Base-by-base conservation (phyloP, 495 filamentous ascomycete species). In the Chaetomidium leptoderma region DNA sequence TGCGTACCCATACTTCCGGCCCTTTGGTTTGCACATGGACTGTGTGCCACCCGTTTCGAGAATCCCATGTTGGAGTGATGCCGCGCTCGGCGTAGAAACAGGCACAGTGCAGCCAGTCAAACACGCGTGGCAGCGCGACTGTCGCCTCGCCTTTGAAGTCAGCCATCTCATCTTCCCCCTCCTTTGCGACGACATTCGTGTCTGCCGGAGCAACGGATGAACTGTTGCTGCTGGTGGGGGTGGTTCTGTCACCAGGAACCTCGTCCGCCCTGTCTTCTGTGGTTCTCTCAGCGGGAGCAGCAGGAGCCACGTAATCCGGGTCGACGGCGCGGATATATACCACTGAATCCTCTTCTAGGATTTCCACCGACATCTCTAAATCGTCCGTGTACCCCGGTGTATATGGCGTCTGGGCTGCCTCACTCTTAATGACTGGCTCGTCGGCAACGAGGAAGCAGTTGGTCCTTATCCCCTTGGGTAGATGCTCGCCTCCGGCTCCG, bases 251-350 rank as follows among this genome's bases (percentile, higher is more conserved):
- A 40, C 11, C 17, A 40, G 37, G 37, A 35, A n/a, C n/a, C n/a
- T n/a, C n/a, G n/a, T n/a, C n/a, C n/a, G n/a, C n/a, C n/a, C n/a
- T n/a, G n/a, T n/a, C n/a, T n/a, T n/a, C n/a, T n/a, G n/a, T n/a
- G n/a, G n/a, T n/a, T n/a, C n/a, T n/a, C n/a, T n/a, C n/a, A n/a
- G n/a, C n/a, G n/a, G 32, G 32, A 35, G 9, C 14, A 13, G 9
- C 32, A 35, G 32, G 32, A 35, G 32, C 9, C 32, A 35, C 7
- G 32, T 35, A 35, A 9, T 35, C 32, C 32, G 32, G 32, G 37
- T 40, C 37, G 37, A 40, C 37, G 37, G 37, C 37, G 37, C 37
- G 37, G 37, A 40, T 40, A 21, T 40, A 40, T n/a, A 40, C 37
- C 37, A 40, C 37, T 21, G 37, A 16, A 40, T 40, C 37, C 37